Evolutionary conservation across 176 grass and related monocot species (phyloP), one percentile per base, ranked within the genome.

Genomic region (Puya raimondii): DNA sequence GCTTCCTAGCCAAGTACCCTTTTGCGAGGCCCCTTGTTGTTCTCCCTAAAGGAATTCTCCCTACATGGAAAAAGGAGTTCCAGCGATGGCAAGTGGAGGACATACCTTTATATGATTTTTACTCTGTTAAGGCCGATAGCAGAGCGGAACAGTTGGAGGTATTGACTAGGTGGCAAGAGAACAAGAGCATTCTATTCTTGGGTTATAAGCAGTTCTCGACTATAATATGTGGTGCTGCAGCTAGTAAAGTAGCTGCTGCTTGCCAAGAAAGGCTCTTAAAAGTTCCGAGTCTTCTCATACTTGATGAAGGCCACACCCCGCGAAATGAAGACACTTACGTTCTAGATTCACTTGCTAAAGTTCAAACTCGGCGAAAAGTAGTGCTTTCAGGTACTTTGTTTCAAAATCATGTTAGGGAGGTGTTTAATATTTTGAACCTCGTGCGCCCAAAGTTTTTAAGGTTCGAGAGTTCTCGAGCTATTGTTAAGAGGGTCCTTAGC

Each of bases 371-470:
- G 61, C 87, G 83, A 68, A 78, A 89, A 22, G 87, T 96, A 72
- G 89, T 96, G 80, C 86, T 96, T 74, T 96, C 93, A n/a, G 93
- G 93, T 67, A 96, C 93, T 65, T 86, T 86, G 51, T 92, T 96
- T 68, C 93, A 96, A 73, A 92, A 96, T 73, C 92, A 96, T 74
- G 92, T 96, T 79, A 71, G 78, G 59, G 93, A 96, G 86, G 84
- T 92, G 49, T 96, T 89, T 66, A 96, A 96, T 81, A 96, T 92
- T 67, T 79, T 96, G 69, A 89, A 84, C 74, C 72, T 96, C 52
- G 93, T 92, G 61, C 80, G 89, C 52, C 93, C 89, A 12, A 84
- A 85, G 61, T 96, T 42, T 42, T 42, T 42, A 42, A 42, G 33
- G 33, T 42, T 42, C 33, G 5, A 42, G 33, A 4, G 33, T 42